Conservation (phyloP, 1,284 basidiomycete species). For the Cryptococcus floricola region DNA sequence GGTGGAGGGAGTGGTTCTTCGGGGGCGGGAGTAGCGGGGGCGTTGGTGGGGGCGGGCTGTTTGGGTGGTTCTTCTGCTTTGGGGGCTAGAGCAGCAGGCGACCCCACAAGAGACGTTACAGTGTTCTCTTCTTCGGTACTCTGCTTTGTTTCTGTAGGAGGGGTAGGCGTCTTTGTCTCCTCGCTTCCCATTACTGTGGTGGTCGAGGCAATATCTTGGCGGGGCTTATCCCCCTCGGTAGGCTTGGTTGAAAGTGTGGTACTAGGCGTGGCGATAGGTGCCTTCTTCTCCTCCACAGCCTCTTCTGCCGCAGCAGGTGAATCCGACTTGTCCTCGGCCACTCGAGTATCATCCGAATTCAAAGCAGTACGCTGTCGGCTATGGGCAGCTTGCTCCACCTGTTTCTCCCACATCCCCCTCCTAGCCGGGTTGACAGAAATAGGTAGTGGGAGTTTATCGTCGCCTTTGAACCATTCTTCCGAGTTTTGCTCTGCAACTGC, state of each 20-base stretch:
- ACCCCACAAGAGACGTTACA: too few species aligned
- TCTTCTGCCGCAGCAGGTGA: background rate
- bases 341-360: too few species aligned
- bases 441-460: constrained; percentile 28
- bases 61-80: background rate
- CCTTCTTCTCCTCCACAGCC: too few species aligned
- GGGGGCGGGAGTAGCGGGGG: background rate
- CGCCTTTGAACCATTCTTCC: constrained; percentile 42
- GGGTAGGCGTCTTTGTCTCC: background rate
- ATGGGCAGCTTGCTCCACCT: constrained; percentile 7
- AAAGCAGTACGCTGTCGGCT: background rate
- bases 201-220: background rate
- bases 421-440: constrained; percentile 37
- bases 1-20: background rate
- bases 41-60: background rate
- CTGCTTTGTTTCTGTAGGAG: background rate
- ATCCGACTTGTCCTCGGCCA: background rate
- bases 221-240: background rate
- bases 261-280: background rate
- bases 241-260: background rate
- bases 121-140: too few species aligned
- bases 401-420: constrained; percentile 29
- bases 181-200: too few species aligned
- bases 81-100: background rate
- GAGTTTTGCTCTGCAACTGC: constrained; percentile 42